phyloP scores from a whole-genome alignment of 148 eudicot genomes.

The Linanthus parryae region DNA sequence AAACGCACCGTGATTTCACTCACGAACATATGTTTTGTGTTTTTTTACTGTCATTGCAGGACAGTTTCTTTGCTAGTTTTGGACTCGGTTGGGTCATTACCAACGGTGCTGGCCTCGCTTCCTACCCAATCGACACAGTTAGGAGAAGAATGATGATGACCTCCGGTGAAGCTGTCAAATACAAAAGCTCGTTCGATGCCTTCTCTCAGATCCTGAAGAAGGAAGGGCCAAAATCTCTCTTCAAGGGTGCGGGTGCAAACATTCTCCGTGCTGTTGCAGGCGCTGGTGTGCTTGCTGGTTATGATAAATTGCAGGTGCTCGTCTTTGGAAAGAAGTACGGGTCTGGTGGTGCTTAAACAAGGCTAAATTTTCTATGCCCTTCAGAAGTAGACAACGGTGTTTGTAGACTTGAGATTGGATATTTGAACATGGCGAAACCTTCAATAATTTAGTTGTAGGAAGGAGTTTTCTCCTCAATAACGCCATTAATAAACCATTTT shows the following conservation, averaged over 20 bases:
- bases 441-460: too few relatives aligned
- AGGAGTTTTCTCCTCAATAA: too few relatives aligned
- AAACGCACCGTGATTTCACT: too few relatives aligned
- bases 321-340: constrained; percentile 2
- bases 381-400: too few relatives aligned
- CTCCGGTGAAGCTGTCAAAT: background rate
- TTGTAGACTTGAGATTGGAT: too few relatives aligned
- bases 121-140: constrained; percentile 2
- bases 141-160: background rate
- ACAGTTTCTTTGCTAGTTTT: constrained; percentile 6
- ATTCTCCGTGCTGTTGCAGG: constrained; percentile 5
- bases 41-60: too few relatives aligned
- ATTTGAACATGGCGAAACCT: too few relatives aligned
- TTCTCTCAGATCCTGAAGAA: constrained; percentile 2
- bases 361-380: too few relatives aligned
- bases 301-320: background rate
- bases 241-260: background rate
- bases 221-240: constrained; percentile 1
- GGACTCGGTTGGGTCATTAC: constrained; percentile 2
- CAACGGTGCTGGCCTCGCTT: constrained; percentile 4
- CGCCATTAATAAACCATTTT: too few relatives aligned
- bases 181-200: background rate
- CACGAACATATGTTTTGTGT: too few relatives aligned
- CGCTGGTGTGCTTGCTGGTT: constrained; percentile 7
- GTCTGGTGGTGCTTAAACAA: constrained; percentile 4